A percentile compares a stretch with the other conserved stretches of the same genome.
These are phyloP conservation scores for Ceratobasidium sp. DNA, from an alignment of 1,284 basidiomycete species.

Conservation along the genomic window DNA sequence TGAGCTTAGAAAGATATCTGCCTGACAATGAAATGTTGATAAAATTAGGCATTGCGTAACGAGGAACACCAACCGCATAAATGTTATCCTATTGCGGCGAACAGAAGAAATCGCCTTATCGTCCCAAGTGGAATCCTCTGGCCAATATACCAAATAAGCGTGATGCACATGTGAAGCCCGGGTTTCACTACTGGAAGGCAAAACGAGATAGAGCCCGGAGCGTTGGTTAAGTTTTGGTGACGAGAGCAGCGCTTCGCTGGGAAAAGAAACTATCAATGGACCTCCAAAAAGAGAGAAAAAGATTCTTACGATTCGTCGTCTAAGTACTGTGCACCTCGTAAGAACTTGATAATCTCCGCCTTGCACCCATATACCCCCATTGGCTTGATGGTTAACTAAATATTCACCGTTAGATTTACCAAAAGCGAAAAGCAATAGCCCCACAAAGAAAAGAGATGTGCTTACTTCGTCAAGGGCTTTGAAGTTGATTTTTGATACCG, in stretches of 20 bases:
- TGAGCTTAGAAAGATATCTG: slow-evolving; percentile 48
- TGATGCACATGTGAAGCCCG: not conserved
- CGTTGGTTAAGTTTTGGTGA: not conserved
- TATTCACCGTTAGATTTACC: not conserved
- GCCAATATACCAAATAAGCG: slow-evolving; percentile 71
- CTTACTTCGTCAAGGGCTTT: slow-evolving; percentile 37
- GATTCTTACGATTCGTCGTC: slow-evolving; percentile 57
- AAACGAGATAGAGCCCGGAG: not conserved
- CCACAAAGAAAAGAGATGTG: not conserved
- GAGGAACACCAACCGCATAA: slow-evolving; percentile 65
- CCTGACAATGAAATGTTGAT: not conserved
- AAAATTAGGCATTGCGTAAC: not conserved
- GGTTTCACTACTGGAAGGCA: not conserved
- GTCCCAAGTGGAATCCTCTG: slow-evolving; percentile 71
- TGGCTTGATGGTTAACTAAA: slow-evolving; percentile 19
- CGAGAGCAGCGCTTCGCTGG: slow-evolving; percentile 53
- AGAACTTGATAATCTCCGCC: slow-evolving; percentile 69
- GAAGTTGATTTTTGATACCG: slow-evolving; percentile 45
- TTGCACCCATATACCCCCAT: slow-evolving; percentile 51
- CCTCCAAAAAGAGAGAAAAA: not conserved
- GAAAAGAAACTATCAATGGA: slow-evolving; percentile 59
- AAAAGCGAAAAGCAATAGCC: not conserved
- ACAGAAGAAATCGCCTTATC: slow-evolving; percentile 63
- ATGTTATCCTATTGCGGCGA: slow-evolving; percentile 68
- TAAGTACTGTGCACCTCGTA: not conserved